A percentile compares a stretch with the other conserved stretches of the same genome.
phyloP scores from a whole-genome alignment of 495 filamentous ascomycete species.

The Wilcoxina mikolae region DNA sequence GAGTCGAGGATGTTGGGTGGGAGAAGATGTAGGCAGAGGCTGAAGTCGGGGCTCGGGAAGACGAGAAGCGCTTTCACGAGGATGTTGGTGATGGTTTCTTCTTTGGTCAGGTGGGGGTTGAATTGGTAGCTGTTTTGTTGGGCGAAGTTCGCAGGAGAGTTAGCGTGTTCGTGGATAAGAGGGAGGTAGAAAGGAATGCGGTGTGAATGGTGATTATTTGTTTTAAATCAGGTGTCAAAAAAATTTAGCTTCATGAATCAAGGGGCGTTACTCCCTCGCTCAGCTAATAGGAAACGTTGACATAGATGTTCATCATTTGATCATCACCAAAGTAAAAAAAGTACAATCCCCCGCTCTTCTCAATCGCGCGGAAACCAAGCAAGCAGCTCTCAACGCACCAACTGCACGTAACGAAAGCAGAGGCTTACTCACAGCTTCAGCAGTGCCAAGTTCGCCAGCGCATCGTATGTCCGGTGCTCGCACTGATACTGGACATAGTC shows the following conservation, averaged over 20 bases:
- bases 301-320: conserved; percentile 48
- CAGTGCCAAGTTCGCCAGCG: conserved; percentile 87
- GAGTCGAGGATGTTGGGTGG: conserved; percentile 53
- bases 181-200: not conserved
- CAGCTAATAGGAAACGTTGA: conserved; percentile 99
- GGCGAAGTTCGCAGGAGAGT: no score
- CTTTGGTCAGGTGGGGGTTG: conserved; percentile 93
- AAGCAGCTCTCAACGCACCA: not conserved
- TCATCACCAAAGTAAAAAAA: no score
- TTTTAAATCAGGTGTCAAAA: conserved; percentile 4
- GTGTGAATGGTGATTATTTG: not conserved
- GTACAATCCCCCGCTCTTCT: conserved; percentile 32
- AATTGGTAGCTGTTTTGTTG: conserved; percentile 80
- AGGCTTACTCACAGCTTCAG: conserved; percentile 81
- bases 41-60: conserved; percentile 93
- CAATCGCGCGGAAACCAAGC: conserved; percentile 4
- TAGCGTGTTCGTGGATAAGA: not conserved
- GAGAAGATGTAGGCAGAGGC: conserved; percentile 82
- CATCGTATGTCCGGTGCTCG: conserved; percentile 84
- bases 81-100: conserved; percentile 95
- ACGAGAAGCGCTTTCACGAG: conserved; percentile 94
- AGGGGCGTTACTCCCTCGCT: conserved; percentile 41
- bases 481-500: conserved; percentile 91
- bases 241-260: conserved; percentile 4
- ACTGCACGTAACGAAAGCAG: conserved; percentile 11